Evolutionary conservation across 495 filamentous ascomycete genomes (phyloP).

Genomic region (Talaromyces adpressus): DNA sequence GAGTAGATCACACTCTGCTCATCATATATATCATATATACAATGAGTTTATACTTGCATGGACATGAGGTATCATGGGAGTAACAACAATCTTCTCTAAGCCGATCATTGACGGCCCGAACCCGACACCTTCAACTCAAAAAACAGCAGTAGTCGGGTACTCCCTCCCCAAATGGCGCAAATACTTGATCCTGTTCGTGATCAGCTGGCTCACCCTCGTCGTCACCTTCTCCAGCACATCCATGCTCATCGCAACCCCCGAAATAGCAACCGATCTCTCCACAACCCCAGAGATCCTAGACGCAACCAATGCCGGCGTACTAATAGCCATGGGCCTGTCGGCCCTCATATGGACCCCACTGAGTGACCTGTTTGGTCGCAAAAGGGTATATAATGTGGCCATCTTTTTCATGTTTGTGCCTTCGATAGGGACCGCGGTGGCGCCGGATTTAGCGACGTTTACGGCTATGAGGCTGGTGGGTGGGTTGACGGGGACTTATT

Average conservation of each 20-base stretch:
- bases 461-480: conserved; percentile 33
- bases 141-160: background rate
- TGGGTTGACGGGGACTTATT: conserved; percentile 37
- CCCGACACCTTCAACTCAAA: background rate
- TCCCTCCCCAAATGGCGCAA: conserved; percentile 32
- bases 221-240: conserved; percentile 39
- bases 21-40: background rate
- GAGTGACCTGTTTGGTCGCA: conserved; percentile 24
- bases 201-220: conserved; percentile 37
- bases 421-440: conserved; percentile 25
- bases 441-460: conserved; percentile 30
- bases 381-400: conserved; percentile 29
- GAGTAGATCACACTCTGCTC: background rate
- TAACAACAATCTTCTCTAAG: background rate
- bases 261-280: conserved; percentile 32
- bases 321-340: conserved; percentile 52
- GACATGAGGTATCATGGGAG: background rate
- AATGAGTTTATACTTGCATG: background rate
- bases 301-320: conserved; percentile 41
- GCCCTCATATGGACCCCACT: conserved; percentile 45
- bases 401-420: conserved; percentile 30
- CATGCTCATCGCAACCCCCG: conserved; percentile 32
- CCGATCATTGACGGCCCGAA: background rate
- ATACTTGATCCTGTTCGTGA: conserved; percentile 34
- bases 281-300: conserved; percentile 33